Evolutionary conservation across 2,329 filamentous ascomycete genomes (phyloP).

Genomic region (Trichoderma sp.): DNA sequence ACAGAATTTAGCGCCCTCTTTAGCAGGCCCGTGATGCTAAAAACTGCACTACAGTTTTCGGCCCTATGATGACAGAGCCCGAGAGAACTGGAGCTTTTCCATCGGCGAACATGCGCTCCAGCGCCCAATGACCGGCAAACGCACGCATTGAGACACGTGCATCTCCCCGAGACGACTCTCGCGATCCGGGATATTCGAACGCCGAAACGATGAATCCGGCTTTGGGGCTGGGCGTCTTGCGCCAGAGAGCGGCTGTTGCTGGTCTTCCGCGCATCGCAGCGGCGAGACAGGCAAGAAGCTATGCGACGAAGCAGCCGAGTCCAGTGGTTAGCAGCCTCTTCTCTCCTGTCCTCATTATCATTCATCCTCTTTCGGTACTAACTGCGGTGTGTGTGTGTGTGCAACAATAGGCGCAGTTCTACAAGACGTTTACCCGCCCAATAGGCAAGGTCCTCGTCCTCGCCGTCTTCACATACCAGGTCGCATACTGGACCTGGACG

Average conservation of each 20-base stretch:
- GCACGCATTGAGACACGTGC: not conserved
- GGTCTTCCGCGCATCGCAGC: not conserved
- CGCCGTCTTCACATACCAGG: constrained; percentile 74
- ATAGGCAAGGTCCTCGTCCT: constrained; percentile 71
- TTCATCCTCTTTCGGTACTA: not conserved
- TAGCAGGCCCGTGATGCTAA: not conserved
- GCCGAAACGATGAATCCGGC: constrained; percentile 5
- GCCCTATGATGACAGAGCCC: not conserved
- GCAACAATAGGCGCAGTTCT: constrained; percentile 59
- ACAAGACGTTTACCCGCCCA: constrained; percentile 70
- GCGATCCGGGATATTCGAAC: not conserved
- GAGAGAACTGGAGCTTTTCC: not conserved
- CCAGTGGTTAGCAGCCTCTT: constrained; percentile 27
- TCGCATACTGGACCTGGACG: constrained; percentile 71
- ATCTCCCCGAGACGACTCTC: not conserved
- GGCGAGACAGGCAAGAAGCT: constrained; percentile 20
- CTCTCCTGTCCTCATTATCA: no score
- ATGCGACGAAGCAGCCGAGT: constrained; percentile 30
- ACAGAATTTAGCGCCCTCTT: not conserved
- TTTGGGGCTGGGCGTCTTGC: not conserved
- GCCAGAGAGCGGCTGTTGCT: not conserved
- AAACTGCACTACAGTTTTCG: not conserved
- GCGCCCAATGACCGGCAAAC: not conserved
- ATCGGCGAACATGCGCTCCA: not conserved
- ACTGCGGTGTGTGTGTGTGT: not conserved